phyloP scores from a whole-genome alignment of 2,329 filamentous ascomycete species.

The Graphiopsis chlorocephala region DNA sequence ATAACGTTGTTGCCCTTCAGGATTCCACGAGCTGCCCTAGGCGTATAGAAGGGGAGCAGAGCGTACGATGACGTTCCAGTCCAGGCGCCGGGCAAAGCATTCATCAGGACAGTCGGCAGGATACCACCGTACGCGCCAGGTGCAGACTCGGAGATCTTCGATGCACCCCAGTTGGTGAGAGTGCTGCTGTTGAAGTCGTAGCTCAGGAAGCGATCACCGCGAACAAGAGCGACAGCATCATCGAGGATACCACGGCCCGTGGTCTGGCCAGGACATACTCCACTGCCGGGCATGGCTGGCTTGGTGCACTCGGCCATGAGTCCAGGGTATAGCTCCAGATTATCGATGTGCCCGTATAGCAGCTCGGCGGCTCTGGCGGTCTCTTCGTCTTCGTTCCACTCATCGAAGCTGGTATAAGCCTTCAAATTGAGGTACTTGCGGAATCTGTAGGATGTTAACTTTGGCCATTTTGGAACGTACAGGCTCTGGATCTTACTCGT shows the following conservation, averaged over 20 bases:
- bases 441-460: constrained; percentile 26
- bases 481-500: constrained; percentile 40
- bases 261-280: constrained; percentile 47
- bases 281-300: constrained; percentile 47
- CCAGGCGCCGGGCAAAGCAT: constrained; percentile 47
- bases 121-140: constrained; percentile 46
- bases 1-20: constrained; percentile 41
- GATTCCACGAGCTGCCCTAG: constrained; percentile 47
- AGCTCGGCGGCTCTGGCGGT: constrained; percentile 42
- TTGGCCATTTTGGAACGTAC: neutral
- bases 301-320: constrained; percentile 57
- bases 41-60: constrained; percentile 52
- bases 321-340: constrained; percentile 59
- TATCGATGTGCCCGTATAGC: constrained; percentile 50
- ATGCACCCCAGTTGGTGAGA: constrained; percentile 52
- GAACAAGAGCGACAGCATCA: constrained; percentile 48
- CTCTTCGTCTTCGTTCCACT: constrained; percentile 37
- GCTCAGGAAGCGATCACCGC: constrained; percentile 47
- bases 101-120: constrained; percentile 45
- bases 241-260: constrained; percentile 47
- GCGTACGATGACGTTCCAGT: constrained; percentile 50
- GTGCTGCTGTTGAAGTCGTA: constrained; percentile 50
- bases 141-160: constrained; percentile 39
- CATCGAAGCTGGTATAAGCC: constrained; percentile 35
- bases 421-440: constrained; percentile 38